Evolutionary conservation across 495 filamentous ascomycete species (phyloP).

Genomic region (Jackrogersella minutella): DNA sequence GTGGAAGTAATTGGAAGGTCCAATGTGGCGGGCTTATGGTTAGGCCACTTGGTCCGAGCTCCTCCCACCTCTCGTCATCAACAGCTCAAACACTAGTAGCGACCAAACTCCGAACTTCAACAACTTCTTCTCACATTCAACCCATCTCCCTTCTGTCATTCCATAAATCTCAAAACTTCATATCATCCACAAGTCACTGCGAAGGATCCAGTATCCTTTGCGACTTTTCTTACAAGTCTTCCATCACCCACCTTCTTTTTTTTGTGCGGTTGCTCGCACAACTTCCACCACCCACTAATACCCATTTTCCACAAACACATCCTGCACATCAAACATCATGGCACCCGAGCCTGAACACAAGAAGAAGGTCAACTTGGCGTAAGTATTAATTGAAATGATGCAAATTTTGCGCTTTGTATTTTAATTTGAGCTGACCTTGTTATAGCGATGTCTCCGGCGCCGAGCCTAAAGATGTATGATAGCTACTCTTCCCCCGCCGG

Average conservation of each 20-base stretch:
- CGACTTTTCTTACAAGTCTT: slow-evolving; percentile 6
- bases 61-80: slow-evolving; percentile 46
- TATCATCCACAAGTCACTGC: neutral
- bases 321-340: slow-evolving; percentile 48
- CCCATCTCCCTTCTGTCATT: slow-evolving; percentile 24
- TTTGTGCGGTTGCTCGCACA: slow-evolving; percentile 19
- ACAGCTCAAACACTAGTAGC: slow-evolving; percentile 40
- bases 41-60: slow-evolving; percentile 46
- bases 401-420: neutral
- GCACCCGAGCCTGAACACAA: slow-evolving; percentile 77
- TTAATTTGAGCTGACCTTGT: slow-evolving; percentile 41
- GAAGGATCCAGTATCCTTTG: slow-evolving; percentile 24
- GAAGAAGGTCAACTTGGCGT: slow-evolving; percentile 93
- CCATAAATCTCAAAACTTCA: slow-evolving; percentile 2
- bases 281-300: slow-evolving; percentile 18
- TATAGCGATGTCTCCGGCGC: slow-evolving; percentile 87
- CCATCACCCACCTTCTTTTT: slow-evolving; percentile 1
- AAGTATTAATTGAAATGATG: slow-evolving; percentile 54
- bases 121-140: slow-evolving; percentile 21
- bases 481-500: slow-evolving; percentile 40
- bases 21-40: slow-evolving; percentile 42
- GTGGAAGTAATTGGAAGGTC: slow-evolving; percentile 47
- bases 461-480: slow-evolving; percentile 79
- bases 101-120: slow-evolving; percentile 32
- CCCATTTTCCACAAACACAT: slow-evolving; percentile 35